Conservation (phyloP, 1,284 basidiomycete genomes). For the Heterobasidion parviporum region DNA sequence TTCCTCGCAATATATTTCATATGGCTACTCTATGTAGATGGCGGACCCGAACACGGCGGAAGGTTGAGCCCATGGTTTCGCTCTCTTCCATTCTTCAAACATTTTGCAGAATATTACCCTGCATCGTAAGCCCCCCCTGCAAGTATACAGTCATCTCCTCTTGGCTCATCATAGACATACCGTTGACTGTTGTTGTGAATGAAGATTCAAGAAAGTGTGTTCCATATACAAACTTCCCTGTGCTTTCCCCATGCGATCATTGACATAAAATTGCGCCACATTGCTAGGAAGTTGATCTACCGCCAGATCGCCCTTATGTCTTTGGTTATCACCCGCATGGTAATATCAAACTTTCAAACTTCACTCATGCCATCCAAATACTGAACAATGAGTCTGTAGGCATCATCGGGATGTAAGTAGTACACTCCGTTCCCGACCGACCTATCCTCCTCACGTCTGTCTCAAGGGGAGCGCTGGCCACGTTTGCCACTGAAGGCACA, state of each 20-base stretch:
- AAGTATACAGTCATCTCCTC: background rate
- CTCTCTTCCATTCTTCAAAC: conserved; percentile 65
- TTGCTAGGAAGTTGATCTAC: conserved; percentile 75
- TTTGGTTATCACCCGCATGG: conserved; percentile 98
- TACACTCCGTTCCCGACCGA: conserved; percentile 2
- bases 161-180: background rate
- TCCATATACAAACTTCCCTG: background rate
- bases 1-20: conserved; percentile 73
- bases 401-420: conserved; percentile 83
- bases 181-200: conserved; percentile 1
- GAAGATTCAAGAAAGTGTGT: conserved; percentile 52
- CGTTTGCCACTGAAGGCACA: conserved; percentile 92
- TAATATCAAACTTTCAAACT: conserved; percentile 23
- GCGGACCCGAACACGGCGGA: conserved; percentile 73
- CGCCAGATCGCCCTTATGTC: conserved; percentile 86
- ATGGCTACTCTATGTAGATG: conserved; percentile 76
- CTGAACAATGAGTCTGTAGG: conserved; percentile 29
- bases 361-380: background rate
- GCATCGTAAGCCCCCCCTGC: conserved; percentile 55
- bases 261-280: background rate
- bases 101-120: conserved; percentile 92
- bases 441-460: background rate
- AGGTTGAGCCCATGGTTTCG: conserved; percentile 76
- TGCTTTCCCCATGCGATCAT: background rate
- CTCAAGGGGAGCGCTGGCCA: conserved; percentile 82